Evolutionary conservation across 179 eudicot species (phyloP).

Genomic region (Silene coronaria): DNA sequence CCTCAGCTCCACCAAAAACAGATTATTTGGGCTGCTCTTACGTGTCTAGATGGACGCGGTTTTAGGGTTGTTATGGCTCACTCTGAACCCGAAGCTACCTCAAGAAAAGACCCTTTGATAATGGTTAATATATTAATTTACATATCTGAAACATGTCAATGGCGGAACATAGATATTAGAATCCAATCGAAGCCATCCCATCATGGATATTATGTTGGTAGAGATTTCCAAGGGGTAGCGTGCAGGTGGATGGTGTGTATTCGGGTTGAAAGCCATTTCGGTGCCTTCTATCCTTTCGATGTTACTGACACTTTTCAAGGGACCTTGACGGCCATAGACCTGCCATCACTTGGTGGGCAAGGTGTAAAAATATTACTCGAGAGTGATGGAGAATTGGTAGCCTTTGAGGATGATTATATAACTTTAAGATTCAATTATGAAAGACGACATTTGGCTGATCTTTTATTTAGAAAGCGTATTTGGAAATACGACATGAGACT

Average conservation of each 20-base stretch:
- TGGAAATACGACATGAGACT: background rate
- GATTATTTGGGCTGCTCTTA: background rate
- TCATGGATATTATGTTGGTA: background rate
- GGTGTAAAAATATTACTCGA: background rate
- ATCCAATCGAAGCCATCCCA: background rate
- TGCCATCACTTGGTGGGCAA: background rate
- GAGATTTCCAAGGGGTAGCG: background rate
- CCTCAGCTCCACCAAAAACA: background rate
- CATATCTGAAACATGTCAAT: background rate
- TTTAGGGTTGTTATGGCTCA: background rate
- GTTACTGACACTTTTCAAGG: background rate
- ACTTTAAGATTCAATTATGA: background rate
- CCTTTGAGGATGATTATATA: background rate
- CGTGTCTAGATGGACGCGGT: background rate
- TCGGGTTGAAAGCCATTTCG: background rate
- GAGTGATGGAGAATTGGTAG: background rate
- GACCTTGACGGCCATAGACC: background rate
- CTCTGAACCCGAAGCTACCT: background rate
- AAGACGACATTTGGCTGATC: background rate
- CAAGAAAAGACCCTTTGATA: background rate
- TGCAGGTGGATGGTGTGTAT: slow-evolving; percentile 12
- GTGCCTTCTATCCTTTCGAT: slow-evolving; percentile 16
- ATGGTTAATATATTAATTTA: background rate
- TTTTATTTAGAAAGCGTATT: background rate
- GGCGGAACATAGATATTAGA: background rate